phyloP scores from a whole-genome alignment of 257 asterid genomes.

The Solanum pinnatisectum region DNA sequence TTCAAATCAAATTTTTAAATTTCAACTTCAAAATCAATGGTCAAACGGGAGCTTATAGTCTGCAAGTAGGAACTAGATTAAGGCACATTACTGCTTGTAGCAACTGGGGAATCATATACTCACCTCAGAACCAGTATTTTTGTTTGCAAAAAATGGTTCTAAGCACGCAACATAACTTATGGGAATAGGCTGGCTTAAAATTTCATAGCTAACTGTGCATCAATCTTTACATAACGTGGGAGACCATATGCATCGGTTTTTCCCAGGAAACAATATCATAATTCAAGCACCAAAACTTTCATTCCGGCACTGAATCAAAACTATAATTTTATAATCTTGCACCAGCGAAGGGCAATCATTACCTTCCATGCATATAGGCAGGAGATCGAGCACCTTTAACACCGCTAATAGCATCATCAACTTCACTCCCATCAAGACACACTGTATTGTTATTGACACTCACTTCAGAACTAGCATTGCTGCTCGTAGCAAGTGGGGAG shows the following conservation, averaged over 20 bases:
- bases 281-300: not conserved
- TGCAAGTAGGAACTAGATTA: not conserved
- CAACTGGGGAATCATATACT: not conserved
- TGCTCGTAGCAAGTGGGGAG: conserved; percentile 11
- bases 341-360: conserved; percentile 6
- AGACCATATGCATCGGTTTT: not conserved
- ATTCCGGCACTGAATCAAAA: not conserved
- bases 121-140: not conserved
- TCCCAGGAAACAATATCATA: not conserved
- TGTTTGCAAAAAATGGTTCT: not conserved
- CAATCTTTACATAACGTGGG: not conserved
- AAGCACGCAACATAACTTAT: not conserved
- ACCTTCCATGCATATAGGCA: conserved; percentile 55
- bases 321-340: not conserved
- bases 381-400: conserved; percentile 61
- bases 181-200: not conserved
- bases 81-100: not conserved
- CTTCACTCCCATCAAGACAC: conserved; percentile 12
- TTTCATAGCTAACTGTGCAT: not conserved
- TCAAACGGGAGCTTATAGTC: not conserved
- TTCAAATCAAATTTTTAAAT: not conserved
- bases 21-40: not conserved
- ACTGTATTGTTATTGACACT: conserved; percentile 7
- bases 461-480: conserved; percentile 9
- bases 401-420: conserved; percentile 60